Evolutionary conservation across 805 yeast species (phyloP).

Genomic region (Barnettozyma pratensis): DNA sequence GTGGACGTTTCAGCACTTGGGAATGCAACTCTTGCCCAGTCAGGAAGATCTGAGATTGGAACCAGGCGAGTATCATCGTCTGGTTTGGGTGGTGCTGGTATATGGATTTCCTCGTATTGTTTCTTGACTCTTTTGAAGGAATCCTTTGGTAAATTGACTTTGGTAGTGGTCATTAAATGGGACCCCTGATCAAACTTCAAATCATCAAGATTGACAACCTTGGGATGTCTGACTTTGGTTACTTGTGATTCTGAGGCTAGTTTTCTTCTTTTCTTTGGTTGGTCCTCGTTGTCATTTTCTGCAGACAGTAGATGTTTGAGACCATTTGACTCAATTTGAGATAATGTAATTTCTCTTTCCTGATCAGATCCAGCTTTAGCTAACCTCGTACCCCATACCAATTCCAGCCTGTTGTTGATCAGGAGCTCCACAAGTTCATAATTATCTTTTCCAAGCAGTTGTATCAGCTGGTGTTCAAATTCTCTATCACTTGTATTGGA

Average conservation of each 20-base stretch:
- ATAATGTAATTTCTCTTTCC: conserved; percentile 31
- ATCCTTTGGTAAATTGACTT: conserved; percentile 74
- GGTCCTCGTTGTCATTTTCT: conserved; percentile 15
- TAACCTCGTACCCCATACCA: conserved; percentile 53
- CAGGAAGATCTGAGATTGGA: conserved; percentile 60
- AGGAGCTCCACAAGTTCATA: conserved; percentile 44
- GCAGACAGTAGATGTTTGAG: conserved; percentile 36
- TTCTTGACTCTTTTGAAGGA: conserved; percentile 71
- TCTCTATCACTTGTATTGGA: conserved; percentile 33
- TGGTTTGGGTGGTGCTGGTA: conserved; percentile 76
- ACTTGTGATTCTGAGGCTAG: conserved; percentile 1
- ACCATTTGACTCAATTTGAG: conserved; percentile 41
- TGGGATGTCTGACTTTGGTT: conserved; percentile 34
- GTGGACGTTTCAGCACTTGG: conserved; percentile 58
- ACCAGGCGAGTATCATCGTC: conserved; percentile 40
- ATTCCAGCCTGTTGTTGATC: conserved; percentile 42
- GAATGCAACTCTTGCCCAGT: conserved; percentile 78
- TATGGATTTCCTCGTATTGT: conserved; percentile 79
- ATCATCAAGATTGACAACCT: conserved; percentile 56
- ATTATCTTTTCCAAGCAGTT: conserved; percentile 46
- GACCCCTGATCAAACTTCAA: conserved; percentile 69
- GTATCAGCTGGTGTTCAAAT: conserved; percentile 50
- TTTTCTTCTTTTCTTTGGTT: conserved; percentile 25
- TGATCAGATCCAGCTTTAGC: conserved; percentile 32
- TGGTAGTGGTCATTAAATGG: conserved; percentile 58